Percentiles rank a stretch among this genome's conserved stretches.
These are phyloP conservation scores for Verticillium albo-atrum DNA, from an alignment of 2,329 filamentous ascomycete genomes.

Conservation along the genomic window DNA sequence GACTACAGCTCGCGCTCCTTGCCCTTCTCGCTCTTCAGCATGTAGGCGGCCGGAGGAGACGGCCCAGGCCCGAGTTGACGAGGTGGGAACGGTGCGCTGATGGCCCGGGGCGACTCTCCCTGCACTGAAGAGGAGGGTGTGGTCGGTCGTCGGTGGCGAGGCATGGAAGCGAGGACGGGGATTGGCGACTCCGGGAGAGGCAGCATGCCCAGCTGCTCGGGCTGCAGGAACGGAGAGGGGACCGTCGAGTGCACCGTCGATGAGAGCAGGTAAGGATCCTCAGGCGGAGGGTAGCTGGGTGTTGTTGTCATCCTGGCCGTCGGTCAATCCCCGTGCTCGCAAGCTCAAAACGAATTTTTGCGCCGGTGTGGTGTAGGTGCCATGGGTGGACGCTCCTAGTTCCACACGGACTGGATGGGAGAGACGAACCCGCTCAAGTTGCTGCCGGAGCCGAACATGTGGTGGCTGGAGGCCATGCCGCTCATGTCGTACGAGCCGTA, in stretches of 20 bases:
- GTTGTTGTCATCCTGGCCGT: constrained; percentile 47
- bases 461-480: constrained; percentile 36
- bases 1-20: constrained; percentile 22
- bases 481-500: constrained; percentile 44
- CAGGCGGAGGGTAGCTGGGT: constrained; percentile 32
- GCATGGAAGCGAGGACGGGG: constrained; percentile 21
- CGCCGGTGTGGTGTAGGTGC: constrained; percentile 31
- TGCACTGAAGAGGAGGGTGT: constrained; percentile 15
- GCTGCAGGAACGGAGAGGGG: constrained; percentile 39
- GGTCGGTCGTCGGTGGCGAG: constrained; percentile 29
- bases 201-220: constrained; percentile 38
- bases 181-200: constrained; percentile 41
- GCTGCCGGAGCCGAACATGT: constrained; percentile 35
- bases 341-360: constrained; percentile 23
- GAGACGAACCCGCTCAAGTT: constrained; percentile 55
- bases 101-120: constrained; percentile 22
- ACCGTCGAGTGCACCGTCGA: constrained; percentile 27
- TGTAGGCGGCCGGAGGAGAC: not conserved
- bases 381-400: constrained; percentile 37
- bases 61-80: not conserved
- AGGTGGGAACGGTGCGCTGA: constrained; percentile 11
- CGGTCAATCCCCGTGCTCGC: constrained; percentile 50
- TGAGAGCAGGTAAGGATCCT: constrained; percentile 22
- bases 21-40: constrained; percentile 10
- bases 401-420: constrained; percentile 60